phyloP scores from a whole-genome alignment of 176 grass and related monocot genomes.

The Triticum timopheevii region DNA sequence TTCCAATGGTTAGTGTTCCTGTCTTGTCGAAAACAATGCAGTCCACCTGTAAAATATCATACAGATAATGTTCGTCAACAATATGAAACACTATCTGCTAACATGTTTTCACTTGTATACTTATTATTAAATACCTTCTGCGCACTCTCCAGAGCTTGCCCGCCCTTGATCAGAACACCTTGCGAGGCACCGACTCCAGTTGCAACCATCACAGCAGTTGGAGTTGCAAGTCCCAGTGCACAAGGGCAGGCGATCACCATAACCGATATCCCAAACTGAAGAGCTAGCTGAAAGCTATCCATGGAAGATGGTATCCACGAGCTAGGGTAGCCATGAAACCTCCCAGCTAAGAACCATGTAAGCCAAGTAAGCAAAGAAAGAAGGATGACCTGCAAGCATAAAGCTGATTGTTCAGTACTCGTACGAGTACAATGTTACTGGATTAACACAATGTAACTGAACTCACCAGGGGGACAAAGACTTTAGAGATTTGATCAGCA shows the following conservation, averaged over 20 bases:
- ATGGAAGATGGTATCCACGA: slow-evolving; percentile 89
- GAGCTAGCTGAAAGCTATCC: slow-evolving; percentile 95
- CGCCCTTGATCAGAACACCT: slow-evolving; percentile 92
- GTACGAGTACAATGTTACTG: background rate
- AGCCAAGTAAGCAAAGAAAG: slow-evolving; percentile 84
- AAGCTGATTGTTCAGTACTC: slow-evolving; percentile 17
- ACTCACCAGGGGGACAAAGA: slow-evolving; percentile 89
- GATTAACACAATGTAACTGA: slow-evolving; percentile 17
- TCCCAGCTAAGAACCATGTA: slow-evolving; percentile 79
- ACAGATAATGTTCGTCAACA: background rate
- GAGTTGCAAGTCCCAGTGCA: slow-evolving; percentile 85
- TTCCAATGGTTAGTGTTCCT: slow-evolving; percentile 87
- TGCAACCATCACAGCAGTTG: slow-evolving; percentile 98
- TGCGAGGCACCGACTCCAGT: slow-evolving; percentile 94
- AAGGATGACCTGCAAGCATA: slow-evolving; percentile 61
- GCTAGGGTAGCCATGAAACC: slow-evolving; percentile 63
- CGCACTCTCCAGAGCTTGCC: slow-evolving; percentile 89
- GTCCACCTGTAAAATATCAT: slow-evolving; percentile 54
- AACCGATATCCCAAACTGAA: slow-evolving; percentile 97
- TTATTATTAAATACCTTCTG: slow-evolving; percentile 55
- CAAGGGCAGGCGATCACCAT: slow-evolving; percentile 99
- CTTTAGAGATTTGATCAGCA: slow-evolving; percentile 86
- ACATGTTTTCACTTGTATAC: background rate
- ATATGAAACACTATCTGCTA: background rate
- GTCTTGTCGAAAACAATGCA: slow-evolving; percentile 96